Evolutionary conservation across 495 filamentous ascomycete species (phyloP), one percentile per base, ranked within the genome.

Genomic region (Delitschia confertaspora): DNA sequence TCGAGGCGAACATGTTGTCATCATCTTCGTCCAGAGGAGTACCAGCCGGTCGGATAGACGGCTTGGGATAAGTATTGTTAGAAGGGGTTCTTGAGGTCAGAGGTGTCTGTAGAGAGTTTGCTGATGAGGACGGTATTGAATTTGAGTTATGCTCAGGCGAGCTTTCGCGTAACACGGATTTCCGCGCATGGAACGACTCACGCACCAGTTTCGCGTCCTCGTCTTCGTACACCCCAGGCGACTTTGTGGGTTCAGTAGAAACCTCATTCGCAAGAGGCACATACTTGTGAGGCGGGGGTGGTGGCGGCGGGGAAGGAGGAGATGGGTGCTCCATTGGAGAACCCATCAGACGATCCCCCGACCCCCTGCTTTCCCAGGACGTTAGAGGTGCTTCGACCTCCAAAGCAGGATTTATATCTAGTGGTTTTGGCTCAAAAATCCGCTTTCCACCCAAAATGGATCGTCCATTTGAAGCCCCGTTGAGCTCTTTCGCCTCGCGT

Each of bases 291-390:
- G 49, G 38, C 0, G 49, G 53, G 8, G 45, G 32, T 1, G 53
- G 53, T 7, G 52, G 48, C 4, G 56, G 51, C 17, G 36, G 20
- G 17, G 38, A 35, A n/a, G n/a, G n/a, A n/a, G n/a, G n/a, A n/a
- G n/a, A n/a, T n/a, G n/a, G n/a, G 6, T 49, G 20, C 6, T 31
- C 27, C 16, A 38, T 27, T 10, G 54, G 50, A 3, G 54, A 46
- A 13, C 49, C 23, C 32, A 62, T 55, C 20, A 62, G 36, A 26
- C 53, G 42, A 1, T 65, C 62, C 4, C 38, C 50, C 9, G 60
- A 61, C 21, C 49, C 46, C 3, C 55, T 48, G 22, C 48, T 61
- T 3, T 63, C 58, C 49, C 49, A 56, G 4, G 59, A 60, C 29
- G 52, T 47, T 4, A 50, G 53, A 5, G 61, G 57, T 9, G 48